A percentile compares a stretch with the other conserved stretches of the same genome.
Conservation (phyloP, 768 basidiomycete genomes). For the Kwoniella dendrophila region DNA sequence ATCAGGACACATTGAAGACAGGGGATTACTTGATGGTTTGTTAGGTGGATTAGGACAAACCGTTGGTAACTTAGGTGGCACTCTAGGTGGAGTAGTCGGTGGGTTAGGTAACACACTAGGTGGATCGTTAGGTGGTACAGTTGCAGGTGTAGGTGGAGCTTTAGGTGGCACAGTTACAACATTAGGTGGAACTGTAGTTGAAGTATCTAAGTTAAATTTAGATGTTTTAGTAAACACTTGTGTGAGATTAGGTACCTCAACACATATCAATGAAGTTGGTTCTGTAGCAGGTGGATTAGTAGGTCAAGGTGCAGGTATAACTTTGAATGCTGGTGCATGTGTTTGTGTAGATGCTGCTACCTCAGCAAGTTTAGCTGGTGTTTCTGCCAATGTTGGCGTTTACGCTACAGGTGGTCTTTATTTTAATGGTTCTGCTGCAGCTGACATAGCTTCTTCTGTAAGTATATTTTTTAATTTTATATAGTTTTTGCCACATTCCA, state of each 20-base stretch:
- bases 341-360: constrained; percentile 24
- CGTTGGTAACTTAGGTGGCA: constrained; percentile 10
- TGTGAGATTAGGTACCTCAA: constrained; percentile 13
- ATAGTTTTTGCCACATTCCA: background rate
- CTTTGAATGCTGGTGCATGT: constrained; percentile 21
- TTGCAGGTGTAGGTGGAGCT: constrained; percentile 5
- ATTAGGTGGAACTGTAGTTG: constrained; percentile 10
- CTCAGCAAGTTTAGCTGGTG: constrained; percentile 3
- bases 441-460: constrained; percentile 17
- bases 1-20: background rate
- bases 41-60: constrained; percentile 19
- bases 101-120: constrained; percentile 14
- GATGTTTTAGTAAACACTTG: constrained; percentile 21
- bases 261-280: constrained; percentile 7
- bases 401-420: constrained; percentile 14
- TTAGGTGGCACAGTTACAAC: constrained; percentile 18
- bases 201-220: constrained; percentile 22
- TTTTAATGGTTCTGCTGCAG: constrained; percentile 18
- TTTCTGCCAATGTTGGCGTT: constrained; percentile 14
- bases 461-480: background rate
- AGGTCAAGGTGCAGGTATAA: background rate
- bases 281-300: background rate
- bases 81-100: constrained; percentile 14
- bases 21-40: constrained; percentile 18
- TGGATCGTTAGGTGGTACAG: constrained; percentile 13